A percentile compares a stretch with the other conserved stretches of the same genome.
Conservation (phyloP, 768 basidiomycete genomes). For the Hypsizygus marmoreus region DNA sequence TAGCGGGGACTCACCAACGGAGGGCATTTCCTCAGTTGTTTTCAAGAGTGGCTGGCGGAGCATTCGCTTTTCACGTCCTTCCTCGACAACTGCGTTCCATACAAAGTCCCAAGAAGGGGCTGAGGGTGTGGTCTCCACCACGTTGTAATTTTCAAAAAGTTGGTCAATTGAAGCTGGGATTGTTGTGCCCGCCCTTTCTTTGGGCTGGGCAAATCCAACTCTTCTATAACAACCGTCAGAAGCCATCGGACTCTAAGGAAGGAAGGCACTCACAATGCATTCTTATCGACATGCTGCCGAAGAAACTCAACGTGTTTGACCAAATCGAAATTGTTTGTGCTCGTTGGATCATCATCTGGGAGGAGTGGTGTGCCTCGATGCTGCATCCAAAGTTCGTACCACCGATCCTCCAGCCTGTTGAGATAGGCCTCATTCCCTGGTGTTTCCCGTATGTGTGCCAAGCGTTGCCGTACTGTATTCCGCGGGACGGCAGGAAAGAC, state of each 20-base stretch:
- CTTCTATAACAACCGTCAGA: too few species aligned
- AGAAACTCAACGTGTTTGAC: conserved; percentile 80
- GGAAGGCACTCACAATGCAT: conserved; percentile 67
- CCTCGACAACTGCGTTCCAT: conserved; percentile 72
- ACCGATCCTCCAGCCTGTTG: conserved; percentile 77
- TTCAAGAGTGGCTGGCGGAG: conserved; percentile 57
- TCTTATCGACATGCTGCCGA: conserved; percentile 81
- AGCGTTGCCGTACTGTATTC: conserved; percentile 70
- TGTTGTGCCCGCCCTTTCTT: conserved; percentile 30
- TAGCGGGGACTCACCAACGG: conserved; percentile 23
- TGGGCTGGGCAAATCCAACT: conserved; percentile 57
- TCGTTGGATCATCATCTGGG: conserved; percentile 69
- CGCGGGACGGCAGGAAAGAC: conserved; percentile 78
- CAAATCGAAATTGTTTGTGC: conserved; percentile 77
- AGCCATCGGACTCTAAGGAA: conserved; percentile 16
- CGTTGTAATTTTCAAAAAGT: conserved; percentile 48
- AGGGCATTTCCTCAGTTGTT: conserved; percentile 40
- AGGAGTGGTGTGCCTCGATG: conserved; percentile 67
- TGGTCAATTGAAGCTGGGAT: conserved; percentile 48
- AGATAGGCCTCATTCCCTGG: conserved; percentile 75
- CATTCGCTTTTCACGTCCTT: conserved; percentile 72
- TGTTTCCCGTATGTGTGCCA: conserved; percentile 59
- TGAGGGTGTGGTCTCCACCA: conserved; percentile 44
- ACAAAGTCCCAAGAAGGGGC: conserved; percentile 70
- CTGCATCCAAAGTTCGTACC: conserved; percentile 77